Evolutionary conservation across 306 rosid species (phyloP).

Genomic region (Spatholobus suberectus): DNA sequence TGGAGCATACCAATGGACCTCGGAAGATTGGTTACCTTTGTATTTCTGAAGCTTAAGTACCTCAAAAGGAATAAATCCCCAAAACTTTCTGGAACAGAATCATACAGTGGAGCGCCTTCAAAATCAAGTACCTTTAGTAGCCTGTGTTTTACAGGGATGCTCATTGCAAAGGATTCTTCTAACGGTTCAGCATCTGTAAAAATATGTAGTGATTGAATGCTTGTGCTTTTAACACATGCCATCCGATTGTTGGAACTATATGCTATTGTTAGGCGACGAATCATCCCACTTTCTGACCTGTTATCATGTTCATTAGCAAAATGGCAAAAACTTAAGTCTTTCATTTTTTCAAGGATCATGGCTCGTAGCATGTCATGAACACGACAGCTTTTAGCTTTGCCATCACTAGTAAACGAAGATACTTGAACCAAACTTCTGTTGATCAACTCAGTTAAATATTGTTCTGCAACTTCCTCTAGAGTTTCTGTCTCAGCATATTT

Average conservation of each 20-base stretch:
- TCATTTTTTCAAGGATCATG: neutral
- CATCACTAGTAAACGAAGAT: neutral
- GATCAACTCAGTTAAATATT: slow-evolving; percentile 16
- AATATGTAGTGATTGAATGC: neutral
- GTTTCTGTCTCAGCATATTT: neutral
- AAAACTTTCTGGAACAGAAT: neutral
- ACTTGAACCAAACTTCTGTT: slow-evolving; percentile 24
- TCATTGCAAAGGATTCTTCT: no score
- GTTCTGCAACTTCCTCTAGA: neutral
- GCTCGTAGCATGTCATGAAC: neutral
- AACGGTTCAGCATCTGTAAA: no score
- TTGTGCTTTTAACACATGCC: no score
- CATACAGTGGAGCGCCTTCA: neutral
- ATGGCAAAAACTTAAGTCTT: neutral
- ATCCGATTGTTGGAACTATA: no score
- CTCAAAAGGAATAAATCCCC: neutral
- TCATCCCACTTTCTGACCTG: neutral
- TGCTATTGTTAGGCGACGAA: neutral
- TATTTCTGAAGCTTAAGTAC: neutral
- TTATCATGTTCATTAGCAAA: no score
- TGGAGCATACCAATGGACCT: neutral
- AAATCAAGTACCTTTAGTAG: neutral
- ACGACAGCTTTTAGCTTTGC: neutral
- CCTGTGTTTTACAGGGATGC: neutral
- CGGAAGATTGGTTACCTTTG: neutral